Evolutionary conservation across 1,284 basidiomycete species (phyloP).

Genomic region (Meira miltonrushii): DNA sequence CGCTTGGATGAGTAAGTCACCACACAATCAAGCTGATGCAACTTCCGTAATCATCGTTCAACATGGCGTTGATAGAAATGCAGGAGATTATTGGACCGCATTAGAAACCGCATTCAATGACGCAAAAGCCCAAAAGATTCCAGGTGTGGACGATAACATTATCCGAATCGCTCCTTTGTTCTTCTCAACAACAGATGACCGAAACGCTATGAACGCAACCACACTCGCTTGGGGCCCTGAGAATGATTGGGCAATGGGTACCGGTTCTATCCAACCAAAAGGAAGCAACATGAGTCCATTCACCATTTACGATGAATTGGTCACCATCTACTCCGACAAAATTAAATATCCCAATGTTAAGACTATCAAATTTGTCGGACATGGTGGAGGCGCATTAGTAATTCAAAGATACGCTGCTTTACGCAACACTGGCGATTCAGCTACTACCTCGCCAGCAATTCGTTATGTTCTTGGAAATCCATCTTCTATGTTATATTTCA

Average conservation of each 20-base stretch:
- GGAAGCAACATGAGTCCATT: slow-evolving; percentile 19
- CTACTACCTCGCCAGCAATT: slow-evolving; percentile 14
- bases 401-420: slow-evolving; percentile 35
- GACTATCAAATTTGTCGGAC: slow-evolving; percentile 37
- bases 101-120: slow-evolving; percentile 22
- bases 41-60: slow-evolving; percentile 33
- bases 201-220: slow-evolving; percentile 14
- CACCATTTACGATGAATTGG: slow-evolving; percentile 23
- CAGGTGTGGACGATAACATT: slow-evolving; percentile 11
- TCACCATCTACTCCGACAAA: slow-evolving; percentile 20
- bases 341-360: slow-evolving; percentile 32
- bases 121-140: neutral
- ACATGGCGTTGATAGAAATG: slow-evolving; percentile 37
- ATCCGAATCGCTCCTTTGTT: slow-evolving; percentile 39
- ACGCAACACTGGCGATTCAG: slow-evolving; percentile 12
- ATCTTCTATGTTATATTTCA: slow-evolving; percentile 37
- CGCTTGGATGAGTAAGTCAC: slow-evolving; percentile 31
- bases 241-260: slow-evolving; percentile 36
- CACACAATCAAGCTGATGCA: slow-evolving; percentile 21
- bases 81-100: slow-evolving; percentile 24
- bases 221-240: slow-evolving; percentile 33
- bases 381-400: slow-evolving; percentile 42
- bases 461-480: slow-evolving; percentile 39
- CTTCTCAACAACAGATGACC: slow-evolving; percentile 22
- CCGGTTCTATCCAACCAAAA: slow-evolving; percentile 22